Conservation (phyloP, 495 filamentous ascomycete species). For the Penicillium flavigenum region DNA sequence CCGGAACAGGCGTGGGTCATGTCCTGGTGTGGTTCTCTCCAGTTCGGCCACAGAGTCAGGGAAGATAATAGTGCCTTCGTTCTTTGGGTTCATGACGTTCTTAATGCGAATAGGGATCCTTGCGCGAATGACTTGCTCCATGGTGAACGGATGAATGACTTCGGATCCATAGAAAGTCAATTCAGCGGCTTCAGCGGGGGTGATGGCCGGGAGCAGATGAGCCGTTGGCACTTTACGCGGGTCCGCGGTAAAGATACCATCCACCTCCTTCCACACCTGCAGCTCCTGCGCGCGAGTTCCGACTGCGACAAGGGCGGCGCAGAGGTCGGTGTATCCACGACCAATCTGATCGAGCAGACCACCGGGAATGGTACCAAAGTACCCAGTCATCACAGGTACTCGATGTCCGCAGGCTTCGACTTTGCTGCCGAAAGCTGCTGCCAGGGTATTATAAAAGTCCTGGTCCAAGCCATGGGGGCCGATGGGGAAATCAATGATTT, state of each 20-base stretch:
- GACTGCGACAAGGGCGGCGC: slow-evolving; percentile 78
- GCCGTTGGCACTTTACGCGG: slow-evolving; percentile 86
- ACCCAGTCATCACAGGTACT: slow-evolving; percentile 79
- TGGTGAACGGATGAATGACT: slow-evolving; percentile 96
- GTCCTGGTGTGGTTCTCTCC: slow-evolving; percentile 45
- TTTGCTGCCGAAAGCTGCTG: slow-evolving; percentile 61
- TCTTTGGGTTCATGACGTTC: slow-evolving; percentile 93
- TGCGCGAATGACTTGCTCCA: slow-evolving; percentile 95
- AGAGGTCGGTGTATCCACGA: slow-evolving; percentile 87
- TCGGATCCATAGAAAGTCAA: slow-evolving; percentile 92
- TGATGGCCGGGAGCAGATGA: slow-evolving; percentile 70
- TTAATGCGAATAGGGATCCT: slow-evolving; percentile 95
- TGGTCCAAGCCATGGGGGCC: slow-evolving; percentile 62
- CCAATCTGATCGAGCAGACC: slow-evolving; percentile 76
- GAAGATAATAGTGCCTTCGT: slow-evolving; percentile 83
- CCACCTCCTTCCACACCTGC: slow-evolving; percentile 92
- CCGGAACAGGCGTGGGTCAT: slow-evolving; percentile 48
- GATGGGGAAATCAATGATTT: slow-evolving; percentile 64
- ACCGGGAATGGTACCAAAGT: slow-evolving; percentile 83
- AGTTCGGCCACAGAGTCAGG: slow-evolving; percentile 48
- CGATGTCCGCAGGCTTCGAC: slow-evolving; percentile 66
- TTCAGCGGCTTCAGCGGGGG: slow-evolving; percentile 84
- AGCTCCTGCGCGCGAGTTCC: slow-evolving; percentile 74
- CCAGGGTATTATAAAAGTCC: slow-evolving; percentile 75
- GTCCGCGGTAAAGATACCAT: slow-evolving; percentile 88